Evolutionary conservation across 73 alveolate species (phyloP), one percentile per base, ranked within the genome.

Genomic region (Paramecium bursaria): DNA sequence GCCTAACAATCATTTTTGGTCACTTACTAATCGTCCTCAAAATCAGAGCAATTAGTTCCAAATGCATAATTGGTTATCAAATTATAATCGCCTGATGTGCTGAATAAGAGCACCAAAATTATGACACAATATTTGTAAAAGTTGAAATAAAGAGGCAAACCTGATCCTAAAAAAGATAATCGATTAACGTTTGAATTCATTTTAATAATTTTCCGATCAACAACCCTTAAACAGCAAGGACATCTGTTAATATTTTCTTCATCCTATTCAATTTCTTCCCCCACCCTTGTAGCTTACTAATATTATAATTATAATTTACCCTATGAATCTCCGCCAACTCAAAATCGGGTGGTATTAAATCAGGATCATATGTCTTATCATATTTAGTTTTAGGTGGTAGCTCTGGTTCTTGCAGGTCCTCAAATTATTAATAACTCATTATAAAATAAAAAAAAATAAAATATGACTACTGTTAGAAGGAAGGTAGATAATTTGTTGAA

Each of bases 121-220:
- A 33, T 50, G 9, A 50, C 25, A 19, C 73, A 50, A 22, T 50
- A 50, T 50, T 50, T 50, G 9, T 22, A 22, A 33, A 50, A 50
- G 25, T 50, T 33, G 39, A 50, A 50, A 50, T 22, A 50, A 10
- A 50, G 11, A 22, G 73, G 73, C 11, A 50, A 27, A 22, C 73
- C 73, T 50, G 73, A 22, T 50, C 73, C 73, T 7, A 50, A 33
- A 17, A 50, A 50, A 13, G 73, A 50, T 50, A 50, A 50, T 14
- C 25, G 19, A 14, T 22, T 22, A 10, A 33, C 39, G 7, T 17
- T 50, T 14, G 25, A 27, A 22, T 50, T 50, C 27, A 50, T 14
- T 1, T 27, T 22, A 27, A 50, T 0, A 10, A 33, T 4, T 7
- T 14, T 14, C n/a, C 25, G 19, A 27, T 50, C 73, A 6, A 33